Conservation (phyloP, 2,329 filamentous ascomycete genomes). For the Diplocarpon mali region DNA sequence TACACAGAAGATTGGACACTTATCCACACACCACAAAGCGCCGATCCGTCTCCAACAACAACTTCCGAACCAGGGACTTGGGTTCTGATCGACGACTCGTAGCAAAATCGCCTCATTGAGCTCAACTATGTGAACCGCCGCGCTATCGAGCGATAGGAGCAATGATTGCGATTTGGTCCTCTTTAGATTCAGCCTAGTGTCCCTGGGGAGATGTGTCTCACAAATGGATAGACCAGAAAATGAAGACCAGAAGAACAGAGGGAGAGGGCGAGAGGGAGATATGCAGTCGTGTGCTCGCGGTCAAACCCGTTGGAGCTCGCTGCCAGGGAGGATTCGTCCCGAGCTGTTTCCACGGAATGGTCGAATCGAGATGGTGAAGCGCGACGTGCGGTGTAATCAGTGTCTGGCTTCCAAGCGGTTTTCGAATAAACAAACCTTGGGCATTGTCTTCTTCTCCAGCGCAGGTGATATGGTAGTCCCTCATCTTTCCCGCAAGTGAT, state of each 20-base stretch:
- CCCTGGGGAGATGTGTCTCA: conserved; percentile 9
- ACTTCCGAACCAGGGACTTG: conserved; percentile 21
- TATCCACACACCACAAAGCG: conserved; percentile 10
- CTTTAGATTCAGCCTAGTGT: conserved; percentile 14
- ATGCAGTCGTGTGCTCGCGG: conserved; percentile 18
- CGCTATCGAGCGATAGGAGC: conserved; percentile 18
- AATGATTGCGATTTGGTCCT: conserved; percentile 20
- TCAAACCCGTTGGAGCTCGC: conserved; percentile 17
- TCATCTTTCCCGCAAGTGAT: no score
- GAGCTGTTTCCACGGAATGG: conserved; percentile 4
- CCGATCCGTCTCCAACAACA: conserved; percentile 7
- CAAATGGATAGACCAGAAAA: conserved; percentile 15
- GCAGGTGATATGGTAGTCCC: no score
- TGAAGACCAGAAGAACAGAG: conserved; percentile 4
- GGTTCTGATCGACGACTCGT: conserved; percentile 25
- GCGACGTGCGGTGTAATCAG: not conserved
- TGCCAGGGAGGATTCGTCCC: conserved; percentile 6
- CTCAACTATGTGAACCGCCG: conserved; percentile 19
- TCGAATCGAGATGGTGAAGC: not conserved
- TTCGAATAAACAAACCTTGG: no score
- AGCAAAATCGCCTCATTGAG: conserved; percentile 19
- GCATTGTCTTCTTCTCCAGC: no score
- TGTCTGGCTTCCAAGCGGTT: not conserved
- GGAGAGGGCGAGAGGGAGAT: conserved; percentile 2
- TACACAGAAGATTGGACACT: conserved; percentile 19